phyloP scores from a whole-genome alignment of 257 asterid species.

The Petrea volubilis region DNA sequence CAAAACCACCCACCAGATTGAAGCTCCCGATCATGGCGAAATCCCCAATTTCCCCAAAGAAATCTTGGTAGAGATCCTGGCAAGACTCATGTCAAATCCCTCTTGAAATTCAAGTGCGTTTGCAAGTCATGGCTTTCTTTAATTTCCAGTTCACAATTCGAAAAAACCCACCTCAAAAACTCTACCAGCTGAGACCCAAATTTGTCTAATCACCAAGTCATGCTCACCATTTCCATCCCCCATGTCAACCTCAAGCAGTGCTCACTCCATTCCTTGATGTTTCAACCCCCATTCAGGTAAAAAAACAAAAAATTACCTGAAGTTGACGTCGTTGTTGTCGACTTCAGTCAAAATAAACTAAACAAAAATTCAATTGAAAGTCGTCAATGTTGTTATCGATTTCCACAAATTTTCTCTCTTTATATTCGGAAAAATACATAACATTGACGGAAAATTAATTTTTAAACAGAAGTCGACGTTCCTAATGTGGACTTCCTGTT shows the following conservation, averaged over 20 bases:
- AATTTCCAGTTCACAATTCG: conserved; percentile 38
- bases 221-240: conserved; percentile 28
- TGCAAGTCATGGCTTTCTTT: conserved; percentile 42
- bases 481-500: too few species aligned
- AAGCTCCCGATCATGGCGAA: conserved; percentile 1
- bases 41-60: conserved; percentile 39
- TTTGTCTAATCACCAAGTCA: conserved; percentile 19
- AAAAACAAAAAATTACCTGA: too few species aligned
- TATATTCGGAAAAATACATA: too few species aligned
- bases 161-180: conserved; percentile 33
- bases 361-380: too few species aligned
- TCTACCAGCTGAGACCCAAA: conserved; percentile 14
- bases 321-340: too few species aligned
- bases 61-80: conserved; percentile 45
- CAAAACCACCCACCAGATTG: neutral
- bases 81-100: conserved; percentile 53
- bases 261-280: conserved; percentile 30
- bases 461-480: too few species aligned
- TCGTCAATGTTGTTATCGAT: too few species aligned
- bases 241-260: conserved; percentile 31
- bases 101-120: conserved; percentile 46
- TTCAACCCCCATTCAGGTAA: too few species aligned
- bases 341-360: too few species aligned
- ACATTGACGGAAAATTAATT: too few species aligned
- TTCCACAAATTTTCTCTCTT: too few species aligned